A percentile compares a stretch with the other conserved stretches of the same genome.
Evolutionary conservation across 2,329 filamentous ascomycete genomes (phyloP).

Genomic region (Thelonectria rubi): DNA sequence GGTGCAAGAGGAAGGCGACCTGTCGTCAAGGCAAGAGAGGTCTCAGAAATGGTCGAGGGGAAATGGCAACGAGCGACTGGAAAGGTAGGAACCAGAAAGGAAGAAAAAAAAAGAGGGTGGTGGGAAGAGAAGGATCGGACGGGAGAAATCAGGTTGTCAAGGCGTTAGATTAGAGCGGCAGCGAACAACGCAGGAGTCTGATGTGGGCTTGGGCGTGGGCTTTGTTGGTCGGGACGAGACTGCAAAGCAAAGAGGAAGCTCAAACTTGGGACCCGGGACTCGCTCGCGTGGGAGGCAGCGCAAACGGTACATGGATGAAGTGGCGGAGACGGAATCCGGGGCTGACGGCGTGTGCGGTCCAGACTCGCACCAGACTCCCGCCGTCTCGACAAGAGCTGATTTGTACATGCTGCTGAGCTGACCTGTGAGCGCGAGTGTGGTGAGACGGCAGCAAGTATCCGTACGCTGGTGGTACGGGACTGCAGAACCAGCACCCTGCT

Average conservation of each 20-base stretch:
- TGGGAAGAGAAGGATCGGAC: slow-evolving; percentile 8
- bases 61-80: slow-evolving; percentile 14
- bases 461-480: slow-evolving; percentile 31
- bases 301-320: slow-evolving; percentile 40
- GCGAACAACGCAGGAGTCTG: slow-evolving; percentile 9
- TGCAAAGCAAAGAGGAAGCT: slow-evolving; percentile 3
- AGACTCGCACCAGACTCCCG: slow-evolving; percentile 30
- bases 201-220: slow-evolving; percentile 10
- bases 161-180: slow-evolving; percentile 14
- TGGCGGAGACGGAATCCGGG: slow-evolving; percentile 41
- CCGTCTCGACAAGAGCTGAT: slow-evolving; percentile 27
- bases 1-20: slow-evolving; percentile 12
- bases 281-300: slow-evolving; percentile 23
- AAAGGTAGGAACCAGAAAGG: neutral
- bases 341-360: slow-evolving; percentile 38
- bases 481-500: slow-evolving; percentile 30
- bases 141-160: slow-evolving; percentile 18
- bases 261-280: slow-evolving; percentile 23
- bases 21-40: slow-evolving; percentile 10
- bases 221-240: slow-evolving; percentile 3
- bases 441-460: slow-evolving; percentile 34
- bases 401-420: slow-evolving; percentile 23
- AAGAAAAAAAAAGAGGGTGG: neutral
- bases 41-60: slow-evolving; percentile 1
- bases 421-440: slow-evolving; percentile 24